Evolutionary conservation across 164 flowering plant genomes (phyloP).

Genomic region (Vitis rupestris): DNA sequence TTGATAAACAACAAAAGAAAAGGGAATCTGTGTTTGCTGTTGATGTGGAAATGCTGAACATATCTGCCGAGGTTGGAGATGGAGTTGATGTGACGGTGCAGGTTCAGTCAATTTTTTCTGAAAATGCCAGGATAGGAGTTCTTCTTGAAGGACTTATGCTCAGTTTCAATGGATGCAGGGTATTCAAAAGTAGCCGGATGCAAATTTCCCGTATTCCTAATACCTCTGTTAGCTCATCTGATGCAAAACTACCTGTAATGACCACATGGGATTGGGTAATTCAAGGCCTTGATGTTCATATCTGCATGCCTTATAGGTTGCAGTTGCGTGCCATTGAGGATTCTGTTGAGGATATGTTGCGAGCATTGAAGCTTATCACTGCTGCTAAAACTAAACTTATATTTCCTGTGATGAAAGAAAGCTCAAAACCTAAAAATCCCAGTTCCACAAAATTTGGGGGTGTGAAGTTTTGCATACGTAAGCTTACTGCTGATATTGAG

Average conservation of each 20-base stretch:
- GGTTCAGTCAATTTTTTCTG: conserved; percentile 81
- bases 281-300: conserved; percentile 92
- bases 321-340: conserved; percentile 98
- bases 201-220: conserved; percentile 93
- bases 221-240: conserved; percentile 39
- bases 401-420: conserved; percentile 66
- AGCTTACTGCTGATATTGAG: conserved; percentile 84
- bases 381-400: conserved; percentile 61
- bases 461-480: conserved; percentile 75
- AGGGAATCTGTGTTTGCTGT: conserved; percentile 85
- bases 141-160: conserved; percentile 93
- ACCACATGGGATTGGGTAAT: conserved; percentile 95
- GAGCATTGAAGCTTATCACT: conserved; percentile 76
- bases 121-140: conserved; percentile 90
- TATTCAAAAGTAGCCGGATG: conserved; percentile 90
- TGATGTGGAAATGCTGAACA: conserved; percentile 82
- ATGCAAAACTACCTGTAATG: conserved; percentile 35
- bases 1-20: conserved; percentile 57
- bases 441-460: conserved; percentile 67
- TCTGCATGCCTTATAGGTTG: conserved; percentile 92
- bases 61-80: conserved; percentile 85
- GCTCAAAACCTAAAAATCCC: conserved; percentile 55
- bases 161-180: conserved; percentile 62
- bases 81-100: conserved; percentile 67
- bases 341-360: conserved; percentile 91